Percentiles rank a stretch among this genome's conserved stretches.
These are phyloP conservation scores for Calocybe gangraenosa DNA, from an alignment of 768 basidiomycete species.

Conservation along the genomic window DNA sequence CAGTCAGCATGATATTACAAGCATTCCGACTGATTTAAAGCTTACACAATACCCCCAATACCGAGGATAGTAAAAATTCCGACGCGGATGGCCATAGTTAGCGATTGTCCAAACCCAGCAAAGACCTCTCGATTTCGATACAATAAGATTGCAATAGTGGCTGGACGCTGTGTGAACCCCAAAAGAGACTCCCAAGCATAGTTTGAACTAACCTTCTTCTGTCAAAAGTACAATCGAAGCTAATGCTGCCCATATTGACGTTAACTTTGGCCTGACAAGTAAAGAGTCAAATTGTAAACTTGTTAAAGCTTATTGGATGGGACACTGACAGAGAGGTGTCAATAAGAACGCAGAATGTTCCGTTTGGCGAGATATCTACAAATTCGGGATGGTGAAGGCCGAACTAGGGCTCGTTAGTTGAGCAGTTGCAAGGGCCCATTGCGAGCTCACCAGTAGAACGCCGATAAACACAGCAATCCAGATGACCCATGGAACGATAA, in stretches of 20 bases:
- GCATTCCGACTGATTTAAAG: neutral
- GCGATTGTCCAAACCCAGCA: slow-evolving; percentile 21
- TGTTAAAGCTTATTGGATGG: neutral
- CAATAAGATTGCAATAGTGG: slow-evolving; percentile 20
- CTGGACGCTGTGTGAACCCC: slow-evolving; percentile 8
- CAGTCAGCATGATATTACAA: neutral
- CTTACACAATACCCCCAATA: slow-evolving; percentile 15
- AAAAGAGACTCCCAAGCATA: too few species aligned
- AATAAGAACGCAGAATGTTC: slow-evolving; percentile 25
- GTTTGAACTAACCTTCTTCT: slow-evolving; percentile 22
- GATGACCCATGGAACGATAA: slow-evolving; percentile 23
- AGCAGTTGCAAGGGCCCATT: neutral
- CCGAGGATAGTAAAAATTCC: slow-evolving; percentile 23
- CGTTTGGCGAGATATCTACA: slow-evolving; percentile 22
- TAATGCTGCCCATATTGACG: slow-evolving; percentile 21
- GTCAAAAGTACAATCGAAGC: slow-evolving; percentile 18
- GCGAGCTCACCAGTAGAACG: slow-evolving; percentile 21
- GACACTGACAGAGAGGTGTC: slow-evolving; percentile 18
- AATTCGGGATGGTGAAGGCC: slow-evolving; percentile 18
- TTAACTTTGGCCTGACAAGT: slow-evolving; percentile 21
- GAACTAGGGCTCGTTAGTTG: slow-evolving; percentile 15
- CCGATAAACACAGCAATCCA: slow-evolving; percentile 24
- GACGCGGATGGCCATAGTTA: slow-evolving; percentile 25
- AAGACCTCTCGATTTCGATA: slow-evolving; percentile 22
- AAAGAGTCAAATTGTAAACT: neutral